Base-by-base conservation (phyloP, 2,329 filamentous ascomycete genomes). In the Thielaviopsis euricoi region DNA sequence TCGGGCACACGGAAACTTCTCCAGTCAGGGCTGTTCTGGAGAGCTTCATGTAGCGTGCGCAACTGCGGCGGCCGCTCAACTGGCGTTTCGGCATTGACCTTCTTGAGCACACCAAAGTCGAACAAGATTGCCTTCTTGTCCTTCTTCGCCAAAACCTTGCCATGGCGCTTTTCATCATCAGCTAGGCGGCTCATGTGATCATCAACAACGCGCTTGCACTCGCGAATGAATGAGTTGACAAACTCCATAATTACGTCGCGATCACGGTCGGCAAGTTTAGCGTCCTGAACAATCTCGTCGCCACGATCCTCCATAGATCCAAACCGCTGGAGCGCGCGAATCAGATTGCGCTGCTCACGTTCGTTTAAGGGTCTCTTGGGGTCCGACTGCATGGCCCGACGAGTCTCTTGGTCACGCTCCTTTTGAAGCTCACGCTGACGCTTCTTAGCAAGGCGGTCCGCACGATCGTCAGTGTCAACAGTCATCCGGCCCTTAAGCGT, bases 81-180 rank as follows among this genome's bases (percentile, higher is more conserved):
- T 57, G 96, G 86, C 0, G 93, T 97, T 70, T 95, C 89, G 0
- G 93, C 93, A 67, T 98, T 98, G 66, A 96, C 81, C 65, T 95
- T 90, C 71, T 95, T 95, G 55, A 96, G 85, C 58, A 90, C 89
- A 52, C 86, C 85, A 70, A 90, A 95, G 67, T 97, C 90, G 65
- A 98, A 96, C 51, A 98, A 75, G 19, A 98, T 88, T 0, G 93
- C 93, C 71, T 98, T 98, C 70, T 89, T 89, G 68, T 98, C 93
- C 70, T 98, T 98, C 74, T 97, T 96, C 0, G 91, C 95, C 57
- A 94, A 72, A 2, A 83, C 78, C 68, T 93, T 94, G 66, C 88
- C 88, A 0, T 80, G 78, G 62, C 86, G 82, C 69, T 93, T 87
- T 64, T 95, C 89, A 66, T 89, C 88, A 61, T 86, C 83, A 37